Base-by-base conservation (phyloP, 305 asterid species). In the Caryopteris hybrid region DNA sequence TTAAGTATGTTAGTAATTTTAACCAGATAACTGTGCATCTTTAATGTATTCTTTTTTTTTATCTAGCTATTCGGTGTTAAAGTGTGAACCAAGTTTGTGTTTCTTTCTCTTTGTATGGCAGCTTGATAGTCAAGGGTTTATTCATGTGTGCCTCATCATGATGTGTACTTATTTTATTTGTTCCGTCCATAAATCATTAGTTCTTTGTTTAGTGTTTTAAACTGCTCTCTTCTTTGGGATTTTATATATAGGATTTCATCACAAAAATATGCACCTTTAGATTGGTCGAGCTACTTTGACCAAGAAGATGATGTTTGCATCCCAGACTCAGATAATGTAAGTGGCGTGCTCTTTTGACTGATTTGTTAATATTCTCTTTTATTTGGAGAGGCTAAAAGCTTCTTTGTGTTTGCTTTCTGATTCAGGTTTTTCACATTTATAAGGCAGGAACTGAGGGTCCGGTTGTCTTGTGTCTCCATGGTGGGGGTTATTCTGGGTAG, bases 401-500 rank as follows among this genome's bases (percentile, higher is more conserved):
- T 25, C 31, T 25, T 25, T 25, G 31, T 25, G 31, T 25, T 2
- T 25, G 31, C 31, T 25, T 25, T 25, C 31, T 25, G 4, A 25
- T 25, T 25, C 31, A 25, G 31, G 31, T 25, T 2, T 25, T 25
- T 25, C 99, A 88, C 78, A 73, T 88, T 56, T 93, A 93, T 71
- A 78, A 65, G 78, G 96, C 97, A 43, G 97, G 99, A 72, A 78
- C 78, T 59, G 87, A 84, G 67, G 99, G 99, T 48, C 97, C 97
- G 6, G 96, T 93, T 60, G 84, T 90, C 76, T 86, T 93, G 56
- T 93, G 95, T 70, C 87, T 93, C 64, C 99, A 93, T 76, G 99
- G 99, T 76, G 99, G 99, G 73, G 99, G 99, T 61, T 93, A 90
- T 82, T 76, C 96, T 20, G 99, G 99, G 99, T 93, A 79, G 48